Evolutionary conservation across 768 basidiomycete species (phyloP), one percentile per base, ranked within the genome.

Genomic region (Tulasnella calospora): DNA sequence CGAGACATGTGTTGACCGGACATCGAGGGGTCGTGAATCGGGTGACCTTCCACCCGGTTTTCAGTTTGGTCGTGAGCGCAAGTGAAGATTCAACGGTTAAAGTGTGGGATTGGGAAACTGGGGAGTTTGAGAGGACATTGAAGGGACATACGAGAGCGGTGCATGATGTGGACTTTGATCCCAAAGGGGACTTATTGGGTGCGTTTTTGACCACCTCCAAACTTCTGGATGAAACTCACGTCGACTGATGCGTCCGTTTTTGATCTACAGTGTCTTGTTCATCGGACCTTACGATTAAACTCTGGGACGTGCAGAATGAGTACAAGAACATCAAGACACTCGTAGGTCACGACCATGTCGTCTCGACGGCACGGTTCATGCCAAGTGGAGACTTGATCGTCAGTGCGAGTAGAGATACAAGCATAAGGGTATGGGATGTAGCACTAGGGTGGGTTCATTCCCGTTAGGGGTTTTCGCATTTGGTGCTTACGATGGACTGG

Each of bases 21-120:
- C 94, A 96, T 84, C 89, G 94, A 57, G 87, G 89, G 73, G 91
- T 91, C 79, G 89, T 95, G 81, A 94, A 91, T 55, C 87, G 90
- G 71, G 89, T 96, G 61, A 90, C 93, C 6, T 97, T 96, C 83
- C 96, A 96, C 83, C 95, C 95, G 0, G 87, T 90, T 71, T 96
- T 92, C 85, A 93, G 91, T 38, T 85, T 94, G 10, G 85, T 96
- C 67, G 95, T 92, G 30, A 92, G 91, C 51, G 94, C 94, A 19
- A 94, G 93, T 81, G 94, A 95, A 82, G 95, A 97, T 83, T 88
- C 94, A 73, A 95, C 91, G 0, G 88, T 96, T 81, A 96, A 96
- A 87, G 91, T 96, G 71, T 96, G 95, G 95, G 95, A 97, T 82
- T 97, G 95, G 95, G 95, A 97, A 83, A 92, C 93, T 40, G 95